These are phyloP conservation scores for Neospora caninum DNA, from an alignment of 169 alveolate species.

Conservation along the genomic window DNA sequence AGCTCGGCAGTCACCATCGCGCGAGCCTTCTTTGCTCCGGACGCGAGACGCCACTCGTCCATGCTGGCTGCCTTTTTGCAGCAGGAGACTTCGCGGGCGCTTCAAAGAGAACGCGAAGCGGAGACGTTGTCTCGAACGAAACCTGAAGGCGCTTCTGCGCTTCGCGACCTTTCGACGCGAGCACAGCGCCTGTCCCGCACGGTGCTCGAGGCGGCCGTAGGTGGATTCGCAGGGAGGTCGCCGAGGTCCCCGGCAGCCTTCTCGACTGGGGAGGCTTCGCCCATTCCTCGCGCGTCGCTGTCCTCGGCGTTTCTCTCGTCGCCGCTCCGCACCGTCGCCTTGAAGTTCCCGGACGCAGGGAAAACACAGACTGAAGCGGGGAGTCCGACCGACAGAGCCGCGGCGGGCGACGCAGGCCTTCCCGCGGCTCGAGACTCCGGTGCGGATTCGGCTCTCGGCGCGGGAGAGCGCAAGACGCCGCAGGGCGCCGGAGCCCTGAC, in stretches of 20 bases:
- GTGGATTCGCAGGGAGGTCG: not conserved
- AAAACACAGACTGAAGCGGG: too few species aligned
- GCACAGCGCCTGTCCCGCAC: not conserved
- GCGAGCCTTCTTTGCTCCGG: slow-evolving; percentile 19
- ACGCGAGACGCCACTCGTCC: not conserved
- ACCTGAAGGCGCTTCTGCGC: not conserved
- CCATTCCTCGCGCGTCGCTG: too few species aligned
- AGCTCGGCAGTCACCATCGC: not conserved
- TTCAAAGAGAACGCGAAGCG: not conserved
- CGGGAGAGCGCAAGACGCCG: too few species aligned
- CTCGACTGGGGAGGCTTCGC: not conserved
- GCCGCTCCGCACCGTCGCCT: too few species aligned
- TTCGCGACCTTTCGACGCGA: not conserved
- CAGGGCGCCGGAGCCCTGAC: too few species aligned
- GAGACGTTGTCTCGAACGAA: not conserved
- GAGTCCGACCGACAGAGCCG: too few species aligned
- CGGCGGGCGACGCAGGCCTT: too few species aligned
- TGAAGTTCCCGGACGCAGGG: too few species aligned
- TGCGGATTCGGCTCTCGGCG: too few species aligned
- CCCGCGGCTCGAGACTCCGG: too few species aligned
- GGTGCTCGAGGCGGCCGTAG: not conserved
- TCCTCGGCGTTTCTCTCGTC: too few species aligned
- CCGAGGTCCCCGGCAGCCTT: not conserved
- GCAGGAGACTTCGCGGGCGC: slow-evolving; percentile 16
- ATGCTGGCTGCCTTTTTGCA: not conserved